Base-by-base conservation (phyloP, 257 asterid species). In the Schizonepeta tenuifolia region DNA sequence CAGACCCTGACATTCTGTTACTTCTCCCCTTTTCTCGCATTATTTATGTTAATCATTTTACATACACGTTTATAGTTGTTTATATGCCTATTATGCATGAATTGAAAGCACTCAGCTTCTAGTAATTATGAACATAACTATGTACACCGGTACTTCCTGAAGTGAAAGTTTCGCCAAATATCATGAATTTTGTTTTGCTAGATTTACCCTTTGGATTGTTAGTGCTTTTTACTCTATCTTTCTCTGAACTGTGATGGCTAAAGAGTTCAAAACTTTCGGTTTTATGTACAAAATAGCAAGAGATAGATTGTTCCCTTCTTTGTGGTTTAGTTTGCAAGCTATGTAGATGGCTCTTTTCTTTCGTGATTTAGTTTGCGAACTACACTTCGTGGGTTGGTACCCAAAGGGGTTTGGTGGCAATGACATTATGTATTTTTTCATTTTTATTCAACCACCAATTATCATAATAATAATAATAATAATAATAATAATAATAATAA, bases 1-100 rank as follows among this genome's bases (percentile, higher is more conserved):
- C 67, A 57, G 38, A 65, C 71, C 57, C 55, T 40, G 78, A 69
- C 77, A 58, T 46, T 66, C 49, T 61, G 71, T 26, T 70, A 1
- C 66, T 54, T 12, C 66, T 28, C 43, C 75, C 5, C 61, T 67
- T 67, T 41, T 65, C 62, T 55, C 15, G 41, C 21, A 10, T 38
- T 65, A 15, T 40, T 44, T 54, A 17, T 58, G 56, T 67, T 54
- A 59, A 38, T 56, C 59, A 76, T 68, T 28, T 35, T 20, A 7
- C 38, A 1, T 64, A 65, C 71, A 46, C 61, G 43, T 46, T 62
- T 55, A 56, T 60, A 69, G 14, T 57, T 63, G 66, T 51, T 70
- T 64, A 11, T 66, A 35, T 57, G 31, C n/a, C 7, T 28, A 53
- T 50, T 56, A 18, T 44, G 71, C 77, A 64, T 67, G 49, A 35